Base-by-base conservation (phyloP, 2,329 filamentous ascomycete species). In the Ascochyta clinopodiicola region DNA sequence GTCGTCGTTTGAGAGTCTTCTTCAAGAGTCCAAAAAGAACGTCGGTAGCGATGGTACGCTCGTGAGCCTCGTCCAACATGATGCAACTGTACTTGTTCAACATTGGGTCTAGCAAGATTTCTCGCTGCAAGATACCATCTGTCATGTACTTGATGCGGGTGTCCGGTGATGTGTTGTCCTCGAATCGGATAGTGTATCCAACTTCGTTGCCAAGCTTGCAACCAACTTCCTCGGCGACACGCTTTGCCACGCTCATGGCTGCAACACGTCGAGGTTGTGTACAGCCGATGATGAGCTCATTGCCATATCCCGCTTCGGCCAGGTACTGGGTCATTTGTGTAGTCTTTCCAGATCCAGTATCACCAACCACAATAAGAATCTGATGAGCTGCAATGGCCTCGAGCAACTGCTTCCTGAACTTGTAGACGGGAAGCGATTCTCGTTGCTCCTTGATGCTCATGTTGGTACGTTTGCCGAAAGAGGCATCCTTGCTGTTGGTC, bases 81-180 rank as follows among this genome's bases (percentile, higher is more conserved):
- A 99, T 98, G 70, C 91, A 96, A 81, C 92, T 95, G 80, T 99
- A 99, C 50, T 93, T 90, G 45, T 85, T 88, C 79, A 99, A 86
- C 67, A 96, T 86, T 71, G 93, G 91, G 76, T 99, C 95, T 77
- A 97, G 88, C 88, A 99, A 96, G 53, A 95, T 93, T 79, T 99
- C 95, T 71, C 95, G 84, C 71, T 98, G 83, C 69, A 99, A 87
- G 89, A 99, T 98, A 86, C 96, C 96, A 73, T 99, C 95, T 39
- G 96, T 99, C 95, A 99, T 99, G 82, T 99, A 99, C 82, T 99
- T 99, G 74, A 99, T 86, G 58, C 96, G 86, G 1, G 95, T 99
- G 77, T 91, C 92, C 54, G 87, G 86, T 45, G 90, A 86, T 1
- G 95, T 98, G 80, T 88, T 90, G 76, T 99, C 95, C 78, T 99